Evolutionary conservation across 1,284 basidiomycete genomes (phyloP).

Genomic region (Ceratobasidium papillatum): DNA sequence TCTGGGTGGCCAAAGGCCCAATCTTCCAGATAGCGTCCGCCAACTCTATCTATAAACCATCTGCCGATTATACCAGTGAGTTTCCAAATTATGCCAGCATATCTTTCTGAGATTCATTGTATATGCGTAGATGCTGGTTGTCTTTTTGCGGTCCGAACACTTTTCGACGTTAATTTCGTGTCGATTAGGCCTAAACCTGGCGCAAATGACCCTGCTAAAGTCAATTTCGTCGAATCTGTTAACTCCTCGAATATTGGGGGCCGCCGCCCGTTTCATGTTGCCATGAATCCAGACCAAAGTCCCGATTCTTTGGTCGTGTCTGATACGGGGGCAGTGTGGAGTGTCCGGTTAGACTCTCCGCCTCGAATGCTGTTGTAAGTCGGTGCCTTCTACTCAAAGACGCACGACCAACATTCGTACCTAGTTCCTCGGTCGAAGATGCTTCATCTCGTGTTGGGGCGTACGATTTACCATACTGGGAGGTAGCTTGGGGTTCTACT

Average conservation of each 20-base stretch:
- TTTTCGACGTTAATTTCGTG: slow-evolving; percentile 26
- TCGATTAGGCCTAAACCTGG: slow-evolving; percentile 17
- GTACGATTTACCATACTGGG: slow-evolving; percentile 32
- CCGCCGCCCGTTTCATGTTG: slow-evolving; percentile 22
- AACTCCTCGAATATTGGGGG: not conserved
- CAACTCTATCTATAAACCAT: slow-evolving; percentile 14
- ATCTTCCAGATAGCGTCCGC: slow-evolving; percentile 20
- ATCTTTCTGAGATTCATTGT: not conserved
- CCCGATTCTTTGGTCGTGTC: slow-evolving; percentile 10
- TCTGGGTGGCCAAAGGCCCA: not conserved
- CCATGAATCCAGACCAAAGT: slow-evolving; percentile 12
- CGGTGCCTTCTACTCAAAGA: not conserved
- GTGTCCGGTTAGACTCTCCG: not conserved
- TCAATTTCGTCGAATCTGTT: not conserved
- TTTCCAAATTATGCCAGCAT: not conserved
- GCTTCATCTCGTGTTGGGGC: slow-evolving; percentile 9
- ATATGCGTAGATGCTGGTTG: slow-evolving; percentile 36
- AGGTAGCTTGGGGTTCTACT: slow-evolving; percentile 15
- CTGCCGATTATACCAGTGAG: slow-evolving; percentile 12
- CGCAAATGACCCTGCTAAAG: slow-evolving; percentile 6
- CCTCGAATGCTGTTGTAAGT: slow-evolving; percentile 10
- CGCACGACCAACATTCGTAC: not conserved
- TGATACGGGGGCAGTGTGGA: slow-evolving; percentile 26
- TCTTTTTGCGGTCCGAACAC: slow-evolving; percentile 29
- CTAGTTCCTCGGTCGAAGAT: slow-evolving; percentile 14